Conservation (phyloP, 371 early-diverging fungal species). For the Rhizomucor pusillus region DNA sequence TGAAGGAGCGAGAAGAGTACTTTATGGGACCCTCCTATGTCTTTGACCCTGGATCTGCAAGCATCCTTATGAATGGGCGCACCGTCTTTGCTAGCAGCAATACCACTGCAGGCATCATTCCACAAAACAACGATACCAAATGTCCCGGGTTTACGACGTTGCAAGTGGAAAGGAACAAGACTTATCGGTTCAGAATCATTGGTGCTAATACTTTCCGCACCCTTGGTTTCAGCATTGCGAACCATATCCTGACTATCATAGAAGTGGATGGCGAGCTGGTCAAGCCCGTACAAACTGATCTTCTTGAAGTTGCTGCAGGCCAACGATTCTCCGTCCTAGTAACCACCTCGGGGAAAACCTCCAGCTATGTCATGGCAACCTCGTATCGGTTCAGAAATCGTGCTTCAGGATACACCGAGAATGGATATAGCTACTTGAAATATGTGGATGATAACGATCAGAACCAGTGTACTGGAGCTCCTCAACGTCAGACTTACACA, state of each 20-base stretch:
- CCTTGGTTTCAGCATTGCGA: constrained; percentile 27
- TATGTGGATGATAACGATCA: not conserved
- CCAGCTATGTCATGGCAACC: constrained; percentile 6
- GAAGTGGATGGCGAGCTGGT: constrained; percentile 36
- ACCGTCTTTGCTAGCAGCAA: constrained; percentile 19
- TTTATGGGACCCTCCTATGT: constrained; percentile 17
- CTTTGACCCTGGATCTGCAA: constrained; percentile 22
- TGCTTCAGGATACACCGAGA: not conserved
- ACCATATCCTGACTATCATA: constrained; percentile 34
- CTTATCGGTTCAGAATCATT: constrained; percentile 39
- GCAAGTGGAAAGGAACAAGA: constrained; percentile 22
- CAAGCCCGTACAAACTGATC: constrained; percentile 23
- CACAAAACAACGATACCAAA: constrained; percentile 6
- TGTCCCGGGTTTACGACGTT: constrained; percentile 25
- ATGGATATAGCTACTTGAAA: constrained; percentile 7
- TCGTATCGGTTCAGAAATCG: constrained; percentile 1
- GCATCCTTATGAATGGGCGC: constrained; percentile 30
- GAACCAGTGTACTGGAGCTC: not conserved
- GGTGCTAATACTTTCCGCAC: constrained; percentile 35
- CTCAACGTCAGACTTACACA: not conserved
- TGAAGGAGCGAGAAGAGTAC: constrained; percentile 13
- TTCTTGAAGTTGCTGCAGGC: constrained; percentile 33
- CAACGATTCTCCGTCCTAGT: constrained; percentile 39
- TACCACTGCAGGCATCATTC: too few species aligned
- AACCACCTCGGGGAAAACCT: constrained; percentile 10